phyloP scores from a whole-genome alignment of 2,329 filamentous ascomycete species.

The Arthrobotrys megalospora region DNA sequence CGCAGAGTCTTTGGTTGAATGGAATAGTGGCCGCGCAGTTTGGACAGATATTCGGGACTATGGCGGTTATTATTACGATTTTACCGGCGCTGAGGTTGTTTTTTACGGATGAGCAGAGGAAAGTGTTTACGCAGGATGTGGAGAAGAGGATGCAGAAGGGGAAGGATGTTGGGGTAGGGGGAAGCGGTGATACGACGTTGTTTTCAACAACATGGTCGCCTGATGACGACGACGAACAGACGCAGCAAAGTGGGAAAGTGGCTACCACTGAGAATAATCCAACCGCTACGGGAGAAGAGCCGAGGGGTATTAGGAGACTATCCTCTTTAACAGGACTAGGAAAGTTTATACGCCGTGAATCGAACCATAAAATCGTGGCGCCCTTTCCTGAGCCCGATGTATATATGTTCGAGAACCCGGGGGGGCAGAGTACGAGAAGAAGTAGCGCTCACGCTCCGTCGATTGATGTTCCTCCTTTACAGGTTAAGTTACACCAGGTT shows the following conservation, averaged over 20 bases:
- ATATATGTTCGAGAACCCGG: not conserved
- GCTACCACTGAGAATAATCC: not conserved
- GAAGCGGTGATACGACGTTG: constrained; percentile 32
- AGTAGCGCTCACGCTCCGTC: not conserved
- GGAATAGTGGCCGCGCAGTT: constrained; percentile 26
- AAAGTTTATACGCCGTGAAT: constrained; percentile 12
- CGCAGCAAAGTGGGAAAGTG: not conserved
- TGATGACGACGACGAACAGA: constrained; percentile 21
- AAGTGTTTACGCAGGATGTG: constrained; percentile 17
- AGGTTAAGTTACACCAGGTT: constrained; percentile 43
- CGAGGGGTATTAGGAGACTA: constrained; percentile 8
- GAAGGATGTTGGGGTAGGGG: not conserved
- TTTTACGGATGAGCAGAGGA: constrained; percentile 34
- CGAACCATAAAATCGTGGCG: constrained; percentile 1
- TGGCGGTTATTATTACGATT: constrained; percentile 27
- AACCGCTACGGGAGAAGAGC: not conserved
- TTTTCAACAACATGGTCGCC: constrained; percentile 42
- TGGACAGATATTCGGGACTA: constrained; percentile 29
- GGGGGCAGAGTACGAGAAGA: not conserved
- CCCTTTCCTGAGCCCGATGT: constrained; percentile 1
- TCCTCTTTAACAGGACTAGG: constrained; percentile 18
- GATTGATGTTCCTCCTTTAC: constrained; percentile 18
- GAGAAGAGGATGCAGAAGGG: constrained; percentile 30
- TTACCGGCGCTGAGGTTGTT: constrained; percentile 32
- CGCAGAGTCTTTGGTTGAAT: constrained; percentile 34